Percentiles rank a stretch among this genome's conserved stretches.
Conservation (phyloP, 768 basidiomycete species). For the Mycena epipterygia region DNA sequence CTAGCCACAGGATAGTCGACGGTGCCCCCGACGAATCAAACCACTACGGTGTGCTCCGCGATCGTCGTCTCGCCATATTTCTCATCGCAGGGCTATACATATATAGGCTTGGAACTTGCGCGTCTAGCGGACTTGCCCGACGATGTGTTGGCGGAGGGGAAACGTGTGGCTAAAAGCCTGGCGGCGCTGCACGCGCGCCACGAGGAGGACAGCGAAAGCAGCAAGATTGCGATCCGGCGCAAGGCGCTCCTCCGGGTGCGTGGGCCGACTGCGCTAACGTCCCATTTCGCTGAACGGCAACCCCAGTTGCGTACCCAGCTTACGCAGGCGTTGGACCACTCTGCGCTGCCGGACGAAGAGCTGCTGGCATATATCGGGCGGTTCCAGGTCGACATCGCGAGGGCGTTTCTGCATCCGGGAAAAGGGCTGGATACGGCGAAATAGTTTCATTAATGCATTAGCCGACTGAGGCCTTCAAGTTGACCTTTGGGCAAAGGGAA, state of each 20-base stretch:
- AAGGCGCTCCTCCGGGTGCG: conserved; percentile 78
- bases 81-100: no score
- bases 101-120: conserved; percentile 88
- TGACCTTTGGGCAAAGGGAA: not conserved
- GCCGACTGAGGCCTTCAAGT: not conserved
- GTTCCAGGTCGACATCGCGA: conserved; percentile 80
- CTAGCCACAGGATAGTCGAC: conserved; percentile 73
- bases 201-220: conserved; percentile 74
- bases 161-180: conserved; percentile 71
- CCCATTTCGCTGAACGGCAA: not conserved
- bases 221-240: conserved; percentile 69
- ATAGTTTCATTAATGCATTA: not conserved
- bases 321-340: conserved; percentile 78
- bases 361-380: conserved; percentile 73
- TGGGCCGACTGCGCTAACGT: not conserved
- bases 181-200: conserved; percentile 67
- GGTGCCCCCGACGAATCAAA: conserved; percentile 70
- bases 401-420: conserved; percentile 54
- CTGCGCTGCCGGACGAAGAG: conserved; percentile 80
- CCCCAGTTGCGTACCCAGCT: conserved; percentile 85
- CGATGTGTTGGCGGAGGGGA: conserved; percentile 75
- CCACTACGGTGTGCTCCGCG: conserved; percentile 75
- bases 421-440: not conserved
- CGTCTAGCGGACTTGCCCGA: conserved; percentile 87
- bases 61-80: not conserved